Evolutionary conservation across 78 protist species (phyloP), one percentile per base, ranked within the genome.

Genomic region (Isochrysis galbana): DNA sequence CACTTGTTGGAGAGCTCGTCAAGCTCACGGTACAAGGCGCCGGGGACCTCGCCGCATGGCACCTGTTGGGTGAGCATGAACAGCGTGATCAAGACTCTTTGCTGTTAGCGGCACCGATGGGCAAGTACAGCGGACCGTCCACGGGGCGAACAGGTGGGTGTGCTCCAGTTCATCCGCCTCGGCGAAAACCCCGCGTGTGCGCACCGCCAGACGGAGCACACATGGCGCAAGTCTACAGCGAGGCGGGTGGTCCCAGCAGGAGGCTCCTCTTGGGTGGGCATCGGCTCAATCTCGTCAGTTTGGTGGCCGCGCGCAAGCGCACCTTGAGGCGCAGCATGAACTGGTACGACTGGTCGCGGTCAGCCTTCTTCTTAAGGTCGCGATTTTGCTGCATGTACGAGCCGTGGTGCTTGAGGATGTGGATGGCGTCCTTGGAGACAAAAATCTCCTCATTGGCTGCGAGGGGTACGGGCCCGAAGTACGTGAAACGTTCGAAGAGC

Each of bases 321-420:
- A n/a, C n/a, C n/a, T n/a, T n/a, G n/a, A n/a, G n/a, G n/a, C n/a
- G n/a, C n/a, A n/a, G n/a, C n/a, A n/a, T n/a, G 72, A 44, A 70
- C 55, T 74, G 74, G 86, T 44, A 46, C 61, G 70, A 32, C 77
- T 5, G 0, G 26, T n/a, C 83, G 47, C 72, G 69, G 70, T 82
- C 93, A 1, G 44, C 19, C 34, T 36, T 38, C 67, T 55, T 72
- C 69, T 14, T 72, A 23, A 77, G 47, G 55, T 91, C 93, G 61
- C 93, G 89, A 67, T 91, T 55, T 80, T 78, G 80, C 90, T 91
- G 93, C 90, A 41, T 36, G 90, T 91, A 91, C 80, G 72, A 42
- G 54, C 93, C 93, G 93, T 91, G 93, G 42, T 51, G 83, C 93
- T 91, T 91, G n/a, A 91, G 82, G 22, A 91, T 26, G 38, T 47